Evolutionary conservation across 805 yeast species (phyloP), one percentile per base, ranked within the genome.

Genomic region (Cyberlindnera maritima): DNA sequence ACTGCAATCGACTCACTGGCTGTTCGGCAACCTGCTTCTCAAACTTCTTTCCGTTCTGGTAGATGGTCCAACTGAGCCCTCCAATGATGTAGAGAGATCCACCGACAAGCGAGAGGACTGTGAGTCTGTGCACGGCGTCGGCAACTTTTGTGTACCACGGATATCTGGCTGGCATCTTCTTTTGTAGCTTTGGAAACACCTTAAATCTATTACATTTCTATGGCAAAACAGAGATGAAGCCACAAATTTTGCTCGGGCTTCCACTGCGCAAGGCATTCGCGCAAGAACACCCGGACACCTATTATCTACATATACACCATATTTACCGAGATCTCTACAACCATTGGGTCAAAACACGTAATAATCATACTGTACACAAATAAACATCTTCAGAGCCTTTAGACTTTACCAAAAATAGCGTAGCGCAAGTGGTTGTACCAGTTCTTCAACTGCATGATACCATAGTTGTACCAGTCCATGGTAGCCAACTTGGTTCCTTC

Each of bases 91-190:
- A 79, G 43, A 70, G 46, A 1, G 76, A 65, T 38, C 75, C 75
- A 41, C 91, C 91, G 18, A 82, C 76, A 26, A 85, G 70, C 3
- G 85, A 75, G 19, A 85, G 62, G 38, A 85, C 90, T 0, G 88
- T 81, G 49, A 84, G 64, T 68, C 92, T 83, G 65, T 85, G 92
- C 23, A 75, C 76, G 36, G 85, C 76, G 64, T 85, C 92, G 2
- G 88, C 79, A 3, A 77, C 80, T 64, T 79, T 82, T 2, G 85
- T 80, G 63, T 85, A 85, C 92, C 92, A 85, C 39, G 91, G 87
- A 61, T 78, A 77, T 58, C 65, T 68, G 28, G 58, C 58, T 20
- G 79, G 66, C 80, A 75, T 75, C 26, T 40, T 48, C 26, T 29
- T 23, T 23, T 46, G 21, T 19, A 21, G 35, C 8, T 21, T 35